phyloP scores from a whole-genome alignment of 1,284 basidiomycete genomes.

The Heterobasidion annosum region DNA sequence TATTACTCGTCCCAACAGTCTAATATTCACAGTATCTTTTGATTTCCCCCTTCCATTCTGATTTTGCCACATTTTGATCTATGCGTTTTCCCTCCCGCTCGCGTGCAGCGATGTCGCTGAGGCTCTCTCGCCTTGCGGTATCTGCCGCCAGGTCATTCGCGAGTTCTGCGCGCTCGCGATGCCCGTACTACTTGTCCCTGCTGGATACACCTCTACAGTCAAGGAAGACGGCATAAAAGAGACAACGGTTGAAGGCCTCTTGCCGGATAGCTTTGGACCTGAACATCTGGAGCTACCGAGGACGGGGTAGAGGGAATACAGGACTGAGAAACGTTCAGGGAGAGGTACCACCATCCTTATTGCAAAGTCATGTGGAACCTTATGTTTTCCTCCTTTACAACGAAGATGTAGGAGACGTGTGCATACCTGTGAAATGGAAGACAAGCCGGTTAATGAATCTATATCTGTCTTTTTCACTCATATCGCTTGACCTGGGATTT shows the following conservation, averaged over 20 bases:
- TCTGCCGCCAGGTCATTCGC: constrained; percentile 86
- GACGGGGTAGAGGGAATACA: not conserved
- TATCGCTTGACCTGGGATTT: too few species aligned
- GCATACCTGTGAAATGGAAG: too few species aligned
- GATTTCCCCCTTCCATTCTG: not conserved
- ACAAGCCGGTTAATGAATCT: too few species aligned
- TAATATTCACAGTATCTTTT: not conserved
- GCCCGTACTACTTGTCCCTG: constrained; percentile 73
- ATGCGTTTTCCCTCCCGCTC: too few species aligned
- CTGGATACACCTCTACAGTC: constrained; percentile 37
- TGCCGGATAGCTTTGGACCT: constrained; percentile 88
- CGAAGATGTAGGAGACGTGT: too few species aligned
- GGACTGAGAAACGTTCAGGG: too few species aligned
- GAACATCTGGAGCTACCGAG: constrained; percentile 56
- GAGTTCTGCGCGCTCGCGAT: constrained; percentile 78
- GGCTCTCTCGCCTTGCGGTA: constrained; percentile 77
- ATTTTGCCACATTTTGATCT: too few species aligned
- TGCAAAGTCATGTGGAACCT: too few species aligned
- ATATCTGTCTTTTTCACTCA: too few species aligned
- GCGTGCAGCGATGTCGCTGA: constrained; percentile 48
- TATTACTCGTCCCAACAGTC: not conserved
- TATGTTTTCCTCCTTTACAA: too few species aligned
- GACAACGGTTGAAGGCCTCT: constrained; percentile 65
- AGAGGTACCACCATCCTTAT: too few species aligned
- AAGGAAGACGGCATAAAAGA: constrained; percentile 40